Base-by-base conservation (phyloP, 1,139 yeast species). In the Lodderomyces parapsilosis region DNA sequence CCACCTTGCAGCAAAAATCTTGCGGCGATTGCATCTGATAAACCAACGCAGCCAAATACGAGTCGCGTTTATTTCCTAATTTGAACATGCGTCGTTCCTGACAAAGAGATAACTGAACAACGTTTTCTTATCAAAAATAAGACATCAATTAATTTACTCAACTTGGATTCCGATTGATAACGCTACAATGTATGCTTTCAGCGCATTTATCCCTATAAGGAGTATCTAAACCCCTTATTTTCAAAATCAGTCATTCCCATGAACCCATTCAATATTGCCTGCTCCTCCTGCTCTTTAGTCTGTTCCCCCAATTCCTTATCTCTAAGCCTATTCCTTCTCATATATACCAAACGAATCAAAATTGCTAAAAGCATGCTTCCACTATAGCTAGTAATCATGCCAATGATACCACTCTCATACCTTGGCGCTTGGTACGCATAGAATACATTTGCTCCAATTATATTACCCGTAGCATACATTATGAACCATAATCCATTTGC, bases 201-300 rank as follows among this genome's bases (percentile, higher is more conserved):
- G 4, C 27, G 11, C 23, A 8, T 8, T 5, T 20, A 20, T 27
- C 31, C 6, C 17, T 33, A 41, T 24, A 38, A 37, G 27, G 38
- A 30, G 43, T 64, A 65, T 45, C 68, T 55, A 46, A 63, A 65
- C n/a, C 65, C 65, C 13, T 44, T 45, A 45, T 65, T 65, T 48
- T 65, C 65, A 39, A 49, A 55, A 46, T 66, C 71, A 10, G 70
- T 64, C 48, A 53, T 43, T 41, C 64, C 71, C 44, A 59, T 58
- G 49, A 65, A 64, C 13, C 70, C 71, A 42, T 65, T 61, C 22
- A 62, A 43, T 28, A 61, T 49, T 2, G 66, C 66, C 46, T 62
- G 59, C 39, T 57, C 49, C 14, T 51, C 57, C 35, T 56, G 47
- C 43, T 59, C 63, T 36, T 59, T 62, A 32, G 59, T 53, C 33